Evolutionary conservation across 352 stramenopile genomes (phyloP), one percentile per base, ranked within the genome.

Genomic region (Pythium aquatile): DNA sequence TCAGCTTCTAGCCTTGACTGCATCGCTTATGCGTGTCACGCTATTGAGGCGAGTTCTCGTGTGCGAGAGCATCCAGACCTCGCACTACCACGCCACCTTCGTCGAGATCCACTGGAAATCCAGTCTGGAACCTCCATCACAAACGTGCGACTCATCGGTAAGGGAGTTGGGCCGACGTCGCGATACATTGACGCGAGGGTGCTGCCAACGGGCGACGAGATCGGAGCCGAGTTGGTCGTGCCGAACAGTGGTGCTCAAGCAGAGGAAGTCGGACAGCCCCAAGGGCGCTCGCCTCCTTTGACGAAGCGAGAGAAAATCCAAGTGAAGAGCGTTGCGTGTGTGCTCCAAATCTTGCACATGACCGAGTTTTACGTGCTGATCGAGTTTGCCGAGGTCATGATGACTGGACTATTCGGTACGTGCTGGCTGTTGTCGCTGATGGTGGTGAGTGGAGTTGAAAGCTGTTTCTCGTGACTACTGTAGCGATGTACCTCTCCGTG

Each of bases 321-420:
- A n/a, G 28, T 55, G 32, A 35, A 35, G 5, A 48, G 57, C 17
- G 26, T 46, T 9, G 52, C 24, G 16, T 33, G 14, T 2, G 29
- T 55, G 28, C 51, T 66, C 10, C 55, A 61, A 13, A 47, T 66
- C 0, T 28, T 66, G n/a, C 52, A 61, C 33, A 66, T 66, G 60
- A 49, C 30, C 37, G 60, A 66, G 51, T 66, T 66, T n/a, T 66
- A 60, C 32, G 51, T 66, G 6, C 60, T 66, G 40, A 59, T 58
- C 33, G 51, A 66, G 40, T 66, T 78, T 14, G 62, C 61, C 20
- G 32, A 47, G 11, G 56, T 74, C 13, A 33, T 81, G 26, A 51
- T 79, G 58, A 33, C 32, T 24, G 4, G 26, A 68, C 1, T 62
- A 24, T 30, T 32, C 65, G 20, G 61, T 79, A 32, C 58, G 67